These are phyloP conservation scores for Didymella sp. DNA, from an alignment of 2,329 filamentous ascomycete species.

Conservation along the genomic window DNA sequence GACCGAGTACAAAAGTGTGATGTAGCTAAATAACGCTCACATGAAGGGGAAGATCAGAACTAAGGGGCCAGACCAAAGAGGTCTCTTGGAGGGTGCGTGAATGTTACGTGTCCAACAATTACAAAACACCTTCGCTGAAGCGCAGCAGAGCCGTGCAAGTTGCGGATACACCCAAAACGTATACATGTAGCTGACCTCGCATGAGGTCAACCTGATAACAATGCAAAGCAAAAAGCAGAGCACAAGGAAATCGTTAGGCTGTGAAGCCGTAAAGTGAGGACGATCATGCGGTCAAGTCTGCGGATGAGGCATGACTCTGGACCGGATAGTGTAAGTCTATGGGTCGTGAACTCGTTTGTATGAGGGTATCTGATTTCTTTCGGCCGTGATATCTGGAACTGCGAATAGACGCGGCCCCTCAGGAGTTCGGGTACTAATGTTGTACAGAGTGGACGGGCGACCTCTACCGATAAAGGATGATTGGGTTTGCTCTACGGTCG, in stretches of 20 bases:
- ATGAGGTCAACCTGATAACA: constrained; percentile 2
- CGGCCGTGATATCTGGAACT: constrained; percentile 29
- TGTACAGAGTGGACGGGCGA: constrained; percentile 27
- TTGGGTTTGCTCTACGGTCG: constrained; percentile 33
- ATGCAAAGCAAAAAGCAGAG: constrained; percentile 18
- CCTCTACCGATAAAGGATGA: constrained; percentile 26
- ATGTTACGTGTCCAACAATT: constrained; percentile 13
- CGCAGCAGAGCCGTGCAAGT: constrained; percentile 2
- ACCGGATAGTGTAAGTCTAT: constrained; percentile 38
- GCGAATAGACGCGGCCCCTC: constrained; percentile 20
- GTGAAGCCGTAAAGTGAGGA: constrained; percentile 13
- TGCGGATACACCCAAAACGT: constrained; percentile 14
- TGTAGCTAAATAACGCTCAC: constrained; percentile 21
- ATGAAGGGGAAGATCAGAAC: constrained; percentile 10
- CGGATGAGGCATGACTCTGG: constrained; percentile 1
- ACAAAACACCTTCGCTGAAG: constrained; percentile 23
- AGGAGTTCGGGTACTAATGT: constrained; percentile 24
- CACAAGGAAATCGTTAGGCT: constrained; percentile 21
- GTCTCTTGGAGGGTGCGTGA: background rate
- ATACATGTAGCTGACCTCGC: constrained; percentile 11
- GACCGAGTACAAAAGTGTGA: constrained; percentile 7
- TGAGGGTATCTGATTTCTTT: constrained; percentile 47
- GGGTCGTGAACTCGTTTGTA: constrained; percentile 48
- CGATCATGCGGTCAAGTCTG: constrained; percentile 14
- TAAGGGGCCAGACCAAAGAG: background rate